A percentile compares a stretch with the other conserved stretches of the same genome.
Conservation (phyloP, 1,284 basidiomycete species). For the Athelia sp. region DNA sequence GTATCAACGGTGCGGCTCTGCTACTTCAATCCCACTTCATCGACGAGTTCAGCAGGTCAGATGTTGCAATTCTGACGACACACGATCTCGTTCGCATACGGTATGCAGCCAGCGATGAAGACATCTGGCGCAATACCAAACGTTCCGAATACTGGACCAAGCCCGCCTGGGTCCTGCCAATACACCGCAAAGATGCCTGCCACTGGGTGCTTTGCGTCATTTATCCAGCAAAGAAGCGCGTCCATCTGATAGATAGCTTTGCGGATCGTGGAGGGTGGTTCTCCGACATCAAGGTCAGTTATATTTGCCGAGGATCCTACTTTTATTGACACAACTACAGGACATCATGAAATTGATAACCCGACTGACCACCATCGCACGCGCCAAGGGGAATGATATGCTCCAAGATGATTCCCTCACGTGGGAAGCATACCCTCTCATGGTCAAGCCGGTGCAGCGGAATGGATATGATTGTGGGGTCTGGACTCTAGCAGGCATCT, state of each 20-base stretch:
- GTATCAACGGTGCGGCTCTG: no score
- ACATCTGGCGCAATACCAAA: slow-evolving; percentile 5
- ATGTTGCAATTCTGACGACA: slow-evolving; percentile 7
- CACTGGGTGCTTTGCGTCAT: slow-evolving; percentile 11
- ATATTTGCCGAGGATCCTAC: not conserved
- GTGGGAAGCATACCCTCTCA: slow-evolving; percentile 3
- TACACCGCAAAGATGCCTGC: no score
- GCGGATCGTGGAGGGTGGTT: slow-evolving; percentile 8
- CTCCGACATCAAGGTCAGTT: slow-evolving; percentile 5
- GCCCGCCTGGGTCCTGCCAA: slow-evolving; percentile 10
- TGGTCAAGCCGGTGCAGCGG: slow-evolving; percentile 1
- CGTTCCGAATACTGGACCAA: slow-evolving; percentile 10
- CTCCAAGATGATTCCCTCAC: not conserved
- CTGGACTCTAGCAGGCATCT: no score
- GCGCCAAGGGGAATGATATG: not conserved
- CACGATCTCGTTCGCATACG: slow-evolving; percentile 8
- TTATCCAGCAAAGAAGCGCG: not conserved
- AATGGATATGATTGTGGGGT: no score
- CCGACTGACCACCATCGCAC: slow-evolving; percentile 3
- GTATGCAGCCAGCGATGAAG: slow-evolving; percentile 6
- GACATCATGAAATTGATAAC: slow-evolving; percentile 8
- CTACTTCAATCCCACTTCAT: no score
- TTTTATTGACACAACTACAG: not conserved
- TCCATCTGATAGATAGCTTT: slow-evolving; percentile 13
- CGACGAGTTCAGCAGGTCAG: no score